Percentiles rank a stretch among this genome's conserved stretches.
Conservation (phyloP, 768 basidiomycete species). For the Rhizopogon salebrosus region DNA sequence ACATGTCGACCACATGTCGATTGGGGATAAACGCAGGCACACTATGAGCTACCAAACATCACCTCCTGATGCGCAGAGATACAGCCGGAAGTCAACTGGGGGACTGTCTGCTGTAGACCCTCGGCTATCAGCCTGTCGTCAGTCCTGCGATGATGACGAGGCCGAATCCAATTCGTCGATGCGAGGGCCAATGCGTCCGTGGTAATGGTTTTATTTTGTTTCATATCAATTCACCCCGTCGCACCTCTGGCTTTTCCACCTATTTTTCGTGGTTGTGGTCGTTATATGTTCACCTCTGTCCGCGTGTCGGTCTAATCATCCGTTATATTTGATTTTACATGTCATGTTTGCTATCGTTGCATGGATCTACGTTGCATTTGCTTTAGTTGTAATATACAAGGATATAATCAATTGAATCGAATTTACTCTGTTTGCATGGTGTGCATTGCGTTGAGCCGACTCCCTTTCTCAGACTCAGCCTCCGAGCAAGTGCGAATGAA, state of each 20-base stretch:
- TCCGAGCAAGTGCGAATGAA: not conserved
- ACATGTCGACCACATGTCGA: conserved; percentile 11
- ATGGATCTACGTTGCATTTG: not conserved
- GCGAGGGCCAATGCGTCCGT: conserved; percentile 39
- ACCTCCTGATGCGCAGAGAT: conserved; percentile 9
- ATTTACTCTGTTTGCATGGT: not conserved
- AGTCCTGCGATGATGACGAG: conserved; percentile 26
- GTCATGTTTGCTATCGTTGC: conserved; percentile 6
- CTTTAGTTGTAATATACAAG: conserved; percentile 6
- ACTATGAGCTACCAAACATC: conserved; percentile 1
- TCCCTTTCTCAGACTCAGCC: not conserved
- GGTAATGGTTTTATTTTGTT: conserved; percentile 25
- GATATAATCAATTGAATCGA: not conserved
- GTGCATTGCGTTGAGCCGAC: not conserved
- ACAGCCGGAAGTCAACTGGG: conserved; percentile 13
- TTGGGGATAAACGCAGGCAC: conserved; percentile 6
- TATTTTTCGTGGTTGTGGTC: not conserved
- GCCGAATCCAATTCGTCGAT: conserved; percentile 31
- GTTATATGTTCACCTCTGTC: conserved; percentile 4
- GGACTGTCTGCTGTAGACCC: conserved; percentile 16
- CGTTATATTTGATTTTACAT: conserved; percentile 4
- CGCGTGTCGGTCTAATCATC: conserved; percentile 6
- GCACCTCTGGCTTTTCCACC: no score
- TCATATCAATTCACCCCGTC: not conserved
- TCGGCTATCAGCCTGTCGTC: conserved; percentile 21